phyloP scores from a whole-genome alignment of 805 yeast species.

The Spathaspora arborariae region DNA sequence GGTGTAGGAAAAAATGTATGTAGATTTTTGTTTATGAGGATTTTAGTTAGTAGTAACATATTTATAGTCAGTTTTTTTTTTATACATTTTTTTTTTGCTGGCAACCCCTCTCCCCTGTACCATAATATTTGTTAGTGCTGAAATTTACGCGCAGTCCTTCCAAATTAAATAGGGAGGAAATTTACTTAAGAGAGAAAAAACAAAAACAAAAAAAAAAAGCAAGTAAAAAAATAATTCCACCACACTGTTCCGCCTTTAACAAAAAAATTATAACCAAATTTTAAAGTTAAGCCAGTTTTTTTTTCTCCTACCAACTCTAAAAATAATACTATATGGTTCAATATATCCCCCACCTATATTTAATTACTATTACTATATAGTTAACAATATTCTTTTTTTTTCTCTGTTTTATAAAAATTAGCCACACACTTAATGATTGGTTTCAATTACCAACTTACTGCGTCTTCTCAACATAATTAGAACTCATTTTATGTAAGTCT shows the following conservation, averaged over 20 bases:
- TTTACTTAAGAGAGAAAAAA: slow-evolving; percentile 3
- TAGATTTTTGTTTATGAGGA: not conserved
- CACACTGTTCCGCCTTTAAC: not conserved
- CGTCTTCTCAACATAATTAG: not conserved
- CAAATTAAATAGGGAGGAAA: slow-evolving; percentile 1
- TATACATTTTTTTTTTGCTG: not conserved
- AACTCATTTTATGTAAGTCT: not conserved
- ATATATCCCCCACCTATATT: not conserved
- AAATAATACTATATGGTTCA: not conserved
- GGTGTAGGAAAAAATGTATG: slow-evolving; percentile 2
- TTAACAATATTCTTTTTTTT: not conserved
- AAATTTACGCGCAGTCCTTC: slow-evolving; percentile 9
- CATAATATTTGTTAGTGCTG: slow-evolving; percentile 5
- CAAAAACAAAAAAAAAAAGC: not conserved
- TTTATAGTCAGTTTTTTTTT: not conserved
- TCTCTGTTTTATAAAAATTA: not conserved
- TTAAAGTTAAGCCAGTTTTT: too few relatives aligned
- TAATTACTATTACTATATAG: not conserved
- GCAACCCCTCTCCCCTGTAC: not conserved
- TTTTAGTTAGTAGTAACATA: slow-evolving; percentile 2
- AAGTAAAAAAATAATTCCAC: not conserved
- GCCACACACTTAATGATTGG: not conserved
- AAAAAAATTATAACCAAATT: too few relatives aligned
- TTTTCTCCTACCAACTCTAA: too few relatives aligned
- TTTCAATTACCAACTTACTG: not conserved